Evolutionary conservation across 139 green algal species (phyloP).

Genomic region (Closterium sp.): DNA sequence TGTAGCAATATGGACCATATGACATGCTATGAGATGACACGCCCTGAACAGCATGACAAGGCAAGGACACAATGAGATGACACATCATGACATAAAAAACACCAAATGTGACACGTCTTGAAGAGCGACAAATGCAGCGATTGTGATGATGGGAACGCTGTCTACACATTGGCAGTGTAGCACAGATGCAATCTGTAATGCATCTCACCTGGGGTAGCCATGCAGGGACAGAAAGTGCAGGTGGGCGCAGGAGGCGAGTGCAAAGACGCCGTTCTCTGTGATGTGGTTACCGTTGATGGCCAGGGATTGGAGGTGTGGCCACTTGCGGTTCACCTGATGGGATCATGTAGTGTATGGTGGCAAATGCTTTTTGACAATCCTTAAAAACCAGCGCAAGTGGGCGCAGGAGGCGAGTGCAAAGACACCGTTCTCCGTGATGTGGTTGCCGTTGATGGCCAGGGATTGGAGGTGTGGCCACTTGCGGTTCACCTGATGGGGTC

Average conservation of each 20-base stretch:
- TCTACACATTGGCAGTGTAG: not conserved
- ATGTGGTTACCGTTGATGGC: constrained; percentile 30
- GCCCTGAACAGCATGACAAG: no score
- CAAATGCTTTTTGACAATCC: no score
- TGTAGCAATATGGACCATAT: not conserved
- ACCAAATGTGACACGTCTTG: not conserved
- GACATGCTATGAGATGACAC: no score
- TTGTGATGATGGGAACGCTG: not conserved
- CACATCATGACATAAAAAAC: no score
- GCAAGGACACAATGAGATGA: no score
- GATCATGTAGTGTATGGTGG: not conserved
- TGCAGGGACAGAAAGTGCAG: constrained; percentile 11
- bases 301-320: not conserved
- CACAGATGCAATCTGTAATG: not conserved
- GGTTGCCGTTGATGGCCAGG: constrained; percentile 17
- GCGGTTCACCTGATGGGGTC: not conserved
- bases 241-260: constrained; percentile 8
- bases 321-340: constrained; percentile 4
- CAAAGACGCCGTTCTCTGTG: constrained; percentile 26
- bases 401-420: constrained; percentile 17
- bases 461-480: constrained; percentile 17
- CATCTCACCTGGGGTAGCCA: constrained; percentile 30
- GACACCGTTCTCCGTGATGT: constrained; percentile 30
- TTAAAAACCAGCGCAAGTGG: not conserved
- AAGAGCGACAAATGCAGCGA: not conserved